Base-by-base conservation (phyloP, 2,329 filamentous ascomycete genomes). In the Colletotrichum graminicola region DNA sequence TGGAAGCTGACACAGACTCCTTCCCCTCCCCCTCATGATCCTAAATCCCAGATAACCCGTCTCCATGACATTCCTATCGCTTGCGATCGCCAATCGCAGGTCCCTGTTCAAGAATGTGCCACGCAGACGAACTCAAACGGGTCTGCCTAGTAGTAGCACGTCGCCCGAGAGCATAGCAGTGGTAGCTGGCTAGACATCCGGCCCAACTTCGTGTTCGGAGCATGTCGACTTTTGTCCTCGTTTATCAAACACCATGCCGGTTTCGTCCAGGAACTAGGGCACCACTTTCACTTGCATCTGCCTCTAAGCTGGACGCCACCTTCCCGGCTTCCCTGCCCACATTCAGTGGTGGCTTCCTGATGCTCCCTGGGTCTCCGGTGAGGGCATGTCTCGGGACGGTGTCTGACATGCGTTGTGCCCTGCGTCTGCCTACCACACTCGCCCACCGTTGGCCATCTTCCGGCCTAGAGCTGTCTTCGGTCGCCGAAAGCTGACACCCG, bases 371-470 rank as follows among this genome's bases (percentile, higher is more conserved):
- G 32, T 51, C 18, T 62, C 49, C 10, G 43, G 49, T 59, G 29
- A 57, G 49, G 34, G 65, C n/a, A 47, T 60, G 69, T 72, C 52
- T 72, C 60, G 65, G 66, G 45, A 60, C 41, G 34, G n/a, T n/a
- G 47, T 60, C 69, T 72, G 45, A 61, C 69, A 51, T 47, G 57
- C 59, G 21, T 49, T 55, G 36, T 60, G 69, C 66, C 69, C 65
- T 72, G 65, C 65, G 51, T 72, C 29, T 69, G 64, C 65, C 59
- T 61, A 47, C 65, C 65, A 55, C 54, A 60, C 34, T 36, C 55
- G 52, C 43, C 59, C 54, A 49, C 63, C 39, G 45, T 32, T 59
- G 45, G 45, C 54, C 60, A 21, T 60, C 60, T 26, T 64, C 52
- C 59, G 45, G 59, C 60, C 66, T 72, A 26, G n/a, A 72, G 54